phyloP scores from a whole-genome alignment of 495 filamentous ascomycete genomes.

The Letharia columbiana region DNA sequence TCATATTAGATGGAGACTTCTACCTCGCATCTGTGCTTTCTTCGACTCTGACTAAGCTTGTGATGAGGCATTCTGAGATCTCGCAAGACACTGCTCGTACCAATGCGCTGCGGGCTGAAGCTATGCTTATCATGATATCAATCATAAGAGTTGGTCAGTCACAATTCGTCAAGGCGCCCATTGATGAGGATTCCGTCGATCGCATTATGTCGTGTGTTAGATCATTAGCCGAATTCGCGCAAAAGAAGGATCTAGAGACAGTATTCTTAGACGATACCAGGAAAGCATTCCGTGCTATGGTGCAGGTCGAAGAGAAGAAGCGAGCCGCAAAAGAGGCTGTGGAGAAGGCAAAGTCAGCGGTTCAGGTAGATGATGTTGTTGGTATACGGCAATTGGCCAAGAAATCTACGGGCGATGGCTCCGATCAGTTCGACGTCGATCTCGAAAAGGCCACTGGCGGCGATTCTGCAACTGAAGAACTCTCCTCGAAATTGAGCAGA shows the following conservation, averaged over 20 bases:
- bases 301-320: constrained; percentile 96
- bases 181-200: constrained; percentile 96
- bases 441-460: constrained; percentile 91
- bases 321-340: constrained; percentile 79
- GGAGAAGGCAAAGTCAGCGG: constrained; percentile 86
- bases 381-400: constrained; percentile 87
- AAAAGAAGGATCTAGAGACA: constrained; percentile 80
- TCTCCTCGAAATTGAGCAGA: constrained; percentile 85
- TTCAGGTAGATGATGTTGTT: constrained; percentile 92
- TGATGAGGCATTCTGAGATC: constrained; percentile 96
- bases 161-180: constrained; percentile 92
- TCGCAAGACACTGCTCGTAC: constrained; percentile 79
- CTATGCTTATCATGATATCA: constrained; percentile 99
- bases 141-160: constrained; percentile 97
- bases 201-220: constrained; percentile 95
- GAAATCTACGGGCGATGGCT: constrained; percentile 77
- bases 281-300: constrained; percentile 96
- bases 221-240: constrained; percentile 80
- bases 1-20: constrained; percentile 96
- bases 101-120: constrained; percentile 90
- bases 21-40: constrained; percentile 93
- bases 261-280: constrained; percentile 94
- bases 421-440: constrained; percentile 80
- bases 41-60: constrained; percentile 90
- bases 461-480: constrained; percentile 73